Conservation (phyloP, 345 rosid genomes). For the Acer yangbiense region DNA sequence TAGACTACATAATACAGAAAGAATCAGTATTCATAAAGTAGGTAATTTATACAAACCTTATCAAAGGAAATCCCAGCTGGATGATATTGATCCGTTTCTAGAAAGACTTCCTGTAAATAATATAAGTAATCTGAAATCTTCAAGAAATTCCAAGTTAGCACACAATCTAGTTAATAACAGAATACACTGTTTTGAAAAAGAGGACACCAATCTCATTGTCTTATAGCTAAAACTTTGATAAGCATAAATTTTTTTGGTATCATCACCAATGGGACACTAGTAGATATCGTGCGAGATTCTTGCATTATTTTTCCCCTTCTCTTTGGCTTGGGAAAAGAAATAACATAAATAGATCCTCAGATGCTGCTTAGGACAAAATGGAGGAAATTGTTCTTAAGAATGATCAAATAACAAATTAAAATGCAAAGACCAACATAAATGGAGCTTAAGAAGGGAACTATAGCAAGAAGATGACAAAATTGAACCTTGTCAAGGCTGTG, state of each 20-base stretch:
- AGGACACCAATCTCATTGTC: neutral
- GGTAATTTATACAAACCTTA: constrained; percentile 55
- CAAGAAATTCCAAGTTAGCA: neutral
- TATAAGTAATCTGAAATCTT: constrained; percentile 11
- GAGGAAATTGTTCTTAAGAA: neutral
- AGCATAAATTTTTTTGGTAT: neutral
- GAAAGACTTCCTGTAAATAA: constrained; percentile 59
- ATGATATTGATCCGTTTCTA: constrained; percentile 72
- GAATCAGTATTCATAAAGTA: constrained; percentile 16
- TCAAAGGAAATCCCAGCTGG: constrained; percentile 56
- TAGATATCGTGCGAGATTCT: neutral
- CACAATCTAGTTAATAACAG: neutral
- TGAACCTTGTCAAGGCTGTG: neutral
- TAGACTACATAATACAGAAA: constrained; percentile 61
- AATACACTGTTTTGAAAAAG: neutral
- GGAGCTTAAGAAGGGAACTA: neutral
- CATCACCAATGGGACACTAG: neutral
- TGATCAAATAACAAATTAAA: neutral
- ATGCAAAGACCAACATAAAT: neutral
- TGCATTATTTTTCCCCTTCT: no score
- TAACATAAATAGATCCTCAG: neutral
- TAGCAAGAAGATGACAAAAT: neutral
- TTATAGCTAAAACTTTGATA: neutral
- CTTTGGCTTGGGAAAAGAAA: neutral
- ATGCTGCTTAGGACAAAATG: neutral